Conservation (phyloP, 2,329 filamentous ascomycete genomes). For the Fusarium citri region DNA sequence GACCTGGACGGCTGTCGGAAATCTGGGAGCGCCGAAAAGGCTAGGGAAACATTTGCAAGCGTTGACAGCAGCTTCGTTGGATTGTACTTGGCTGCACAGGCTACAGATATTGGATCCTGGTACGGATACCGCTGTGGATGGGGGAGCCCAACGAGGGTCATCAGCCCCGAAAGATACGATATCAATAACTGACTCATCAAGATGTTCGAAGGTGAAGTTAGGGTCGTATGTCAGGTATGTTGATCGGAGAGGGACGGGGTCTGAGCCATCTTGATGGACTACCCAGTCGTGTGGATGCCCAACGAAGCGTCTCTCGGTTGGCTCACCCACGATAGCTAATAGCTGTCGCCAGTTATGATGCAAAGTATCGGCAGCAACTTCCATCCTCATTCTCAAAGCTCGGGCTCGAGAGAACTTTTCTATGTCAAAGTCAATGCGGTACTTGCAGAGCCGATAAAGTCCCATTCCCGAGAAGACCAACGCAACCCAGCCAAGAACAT, state of each 20-base stretch:
- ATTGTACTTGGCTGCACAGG: background rate
- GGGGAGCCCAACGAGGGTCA: background rate
- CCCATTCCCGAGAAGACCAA: slow-evolving; percentile 3
- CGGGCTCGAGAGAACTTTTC: background rate
- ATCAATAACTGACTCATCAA: background rate
- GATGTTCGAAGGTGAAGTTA: background rate
- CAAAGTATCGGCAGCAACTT: background rate
- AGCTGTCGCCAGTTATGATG: slow-evolving; percentile 2
- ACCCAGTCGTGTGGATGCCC: slow-evolving; percentile 10
- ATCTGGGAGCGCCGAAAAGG: background rate
- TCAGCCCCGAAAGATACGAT: background rate
- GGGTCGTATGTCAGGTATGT: background rate
- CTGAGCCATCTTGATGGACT: background rate
- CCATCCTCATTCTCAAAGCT: background rate
- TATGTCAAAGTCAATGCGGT: background rate
- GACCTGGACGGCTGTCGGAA: background rate
- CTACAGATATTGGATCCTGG: background rate
- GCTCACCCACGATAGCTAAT: background rate
- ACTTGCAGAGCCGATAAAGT: background rate
- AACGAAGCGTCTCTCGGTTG: background rate
- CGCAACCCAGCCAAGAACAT: background rate
- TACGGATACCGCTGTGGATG: background rate
- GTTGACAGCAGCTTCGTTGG: background rate
- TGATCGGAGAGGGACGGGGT: background rate
- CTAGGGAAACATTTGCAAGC: background rate